These are phyloP conservation scores for Flaveria trinervia DNA, from an alignment of 129 eudicot species.

Conservation along the genomic window DNA sequence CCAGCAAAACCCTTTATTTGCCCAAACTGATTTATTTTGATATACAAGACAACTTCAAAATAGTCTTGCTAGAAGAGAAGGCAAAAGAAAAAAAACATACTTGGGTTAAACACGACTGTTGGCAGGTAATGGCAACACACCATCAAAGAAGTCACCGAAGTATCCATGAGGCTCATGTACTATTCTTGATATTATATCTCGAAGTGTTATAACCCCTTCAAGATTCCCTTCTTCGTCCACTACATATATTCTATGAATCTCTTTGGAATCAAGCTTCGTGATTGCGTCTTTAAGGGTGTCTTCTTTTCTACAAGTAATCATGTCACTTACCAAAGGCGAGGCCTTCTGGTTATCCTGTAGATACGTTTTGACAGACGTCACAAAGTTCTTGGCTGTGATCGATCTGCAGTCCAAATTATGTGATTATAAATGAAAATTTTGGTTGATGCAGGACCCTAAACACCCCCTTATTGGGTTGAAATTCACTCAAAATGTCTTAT, in stretches of 20 bases:
- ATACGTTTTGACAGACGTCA: slow-evolving; percentile 67
- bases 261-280: slow-evolving; percentile 59
- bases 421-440: neutral
- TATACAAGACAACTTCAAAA: slow-evolving; percentile 29
- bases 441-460: neutral
- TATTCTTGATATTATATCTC: slow-evolving; percentile 90
- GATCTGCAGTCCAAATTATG: slow-evolving; percentile 49
- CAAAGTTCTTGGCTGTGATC: slow-evolving; percentile 83
- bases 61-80: slow-evolving; percentile 11
- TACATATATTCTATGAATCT: slow-evolving; percentile 83
- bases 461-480: neutral
- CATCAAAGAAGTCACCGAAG: slow-evolving; percentile 95
- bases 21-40: slow-evolving; percentile 23
- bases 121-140: slow-evolving; percentile 78
- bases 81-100: slow-evolving; percentile 20
- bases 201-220: slow-evolving; percentile 81
- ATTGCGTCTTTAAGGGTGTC: slow-evolving; percentile 72
- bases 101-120: slow-evolving; percentile 69
- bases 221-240: slow-evolving; percentile 74
- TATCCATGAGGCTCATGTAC: slow-evolving; percentile 95
- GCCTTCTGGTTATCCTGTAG: slow-evolving; percentile 51
- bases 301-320: slow-evolving; percentile 74
- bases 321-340: slow-evolving; percentile 53
- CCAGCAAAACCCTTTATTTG: slow-evolving; percentile 12
- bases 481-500: neutral